Evolutionary conservation across 1,284 basidiomycete genomes (phyloP), one percentile per base, ranked within the genome.

Genomic region (Cryptococcus maquisensis): DNA sequence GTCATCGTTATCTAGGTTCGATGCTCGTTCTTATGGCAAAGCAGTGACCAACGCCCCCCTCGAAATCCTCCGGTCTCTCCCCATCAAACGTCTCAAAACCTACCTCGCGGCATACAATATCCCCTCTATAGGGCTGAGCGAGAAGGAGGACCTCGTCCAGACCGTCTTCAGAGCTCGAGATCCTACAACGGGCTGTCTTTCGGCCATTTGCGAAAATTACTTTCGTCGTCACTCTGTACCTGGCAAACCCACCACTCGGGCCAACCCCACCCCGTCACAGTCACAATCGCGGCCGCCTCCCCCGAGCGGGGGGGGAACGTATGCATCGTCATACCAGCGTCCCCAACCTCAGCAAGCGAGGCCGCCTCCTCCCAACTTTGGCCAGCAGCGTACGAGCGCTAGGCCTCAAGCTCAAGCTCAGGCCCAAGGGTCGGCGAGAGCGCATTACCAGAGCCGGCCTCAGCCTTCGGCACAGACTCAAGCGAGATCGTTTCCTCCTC

Each of bases 111-210:
- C 74, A 1, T 77, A 75, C 54, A 63, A 71, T 47, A 69, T 77
- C 21, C 57, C 62, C 5, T 64, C 61, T 36, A 45, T 71, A 1
- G 71, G 68, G 23, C 66, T 71, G 16, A 69, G 60, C 36, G 73
- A 75, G 61, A 75, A 73, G 58, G 73, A 75, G 37, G 73, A 72
- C 45, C 67, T 75, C 21, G 71, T 75, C 1, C 70, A 75, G 60
- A 71, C 73, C 1, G 67, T 68, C 0, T 40, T 72, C 12, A 58
- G 57, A 23, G 73, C 73, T 9, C 54, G 71, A 20, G 64, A 69
- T 54, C 65, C 69, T 2, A 18, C 51, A 2, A 75, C 73, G 8
- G 74, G 74, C 2, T 70, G 68, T 57, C 54, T 77, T 7, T 52
- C 62, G 8, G 67, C 67, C 26, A 37, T 21, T 10, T 28, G 10